Conservation (phyloP, 2,329 filamentous ascomycete species). For the Ophiostoma ips region DNA sequence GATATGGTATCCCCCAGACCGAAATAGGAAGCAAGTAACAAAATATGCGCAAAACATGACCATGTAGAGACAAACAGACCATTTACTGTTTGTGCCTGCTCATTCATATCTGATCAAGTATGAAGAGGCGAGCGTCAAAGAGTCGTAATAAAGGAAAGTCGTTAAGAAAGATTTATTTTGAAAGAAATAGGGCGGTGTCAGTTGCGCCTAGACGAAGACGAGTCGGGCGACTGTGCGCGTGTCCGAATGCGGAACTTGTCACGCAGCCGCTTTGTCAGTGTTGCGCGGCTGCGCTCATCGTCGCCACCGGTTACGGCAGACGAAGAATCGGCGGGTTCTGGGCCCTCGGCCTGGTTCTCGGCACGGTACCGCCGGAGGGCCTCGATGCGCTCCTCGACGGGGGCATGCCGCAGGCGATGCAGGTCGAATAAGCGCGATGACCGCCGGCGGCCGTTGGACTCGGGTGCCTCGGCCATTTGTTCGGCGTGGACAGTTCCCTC, state of each 20-base stretch:
- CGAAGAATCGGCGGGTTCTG: neutral
- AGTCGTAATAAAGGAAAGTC: too few species aligned
- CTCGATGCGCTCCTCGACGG: constrained; percentile 48
- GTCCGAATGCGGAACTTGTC: constrained; percentile 41
- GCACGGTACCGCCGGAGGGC: constrained; percentile 37
- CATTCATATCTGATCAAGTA: too few species aligned
- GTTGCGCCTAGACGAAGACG: neutral
- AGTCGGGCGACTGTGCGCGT: constrained; percentile 22
- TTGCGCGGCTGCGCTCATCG: constrained; percentile 25
- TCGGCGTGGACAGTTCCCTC: constrained; percentile 19
- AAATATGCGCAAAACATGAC: neutral
- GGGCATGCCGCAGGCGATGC: constrained; percentile 42
- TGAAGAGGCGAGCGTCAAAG: too few species aligned
- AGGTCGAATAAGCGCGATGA: constrained; percentile 42
- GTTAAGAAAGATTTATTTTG: too few species aligned
- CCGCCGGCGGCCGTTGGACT: constrained; percentile 21
- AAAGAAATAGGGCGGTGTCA: neutral
- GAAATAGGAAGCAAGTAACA: neutral
- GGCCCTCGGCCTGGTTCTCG: constrained; percentile 21
- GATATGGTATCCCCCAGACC: neutral
- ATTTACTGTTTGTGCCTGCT: too few species aligned
- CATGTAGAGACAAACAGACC: too few species aligned
- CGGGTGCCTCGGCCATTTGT: neutral
- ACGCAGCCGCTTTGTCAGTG: constrained; percentile 34
- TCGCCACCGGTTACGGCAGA: constrained; percentile 16